phyloP scores from a whole-genome alignment of 257 asterid genomes.

The Linaria vulgaris region DNA sequence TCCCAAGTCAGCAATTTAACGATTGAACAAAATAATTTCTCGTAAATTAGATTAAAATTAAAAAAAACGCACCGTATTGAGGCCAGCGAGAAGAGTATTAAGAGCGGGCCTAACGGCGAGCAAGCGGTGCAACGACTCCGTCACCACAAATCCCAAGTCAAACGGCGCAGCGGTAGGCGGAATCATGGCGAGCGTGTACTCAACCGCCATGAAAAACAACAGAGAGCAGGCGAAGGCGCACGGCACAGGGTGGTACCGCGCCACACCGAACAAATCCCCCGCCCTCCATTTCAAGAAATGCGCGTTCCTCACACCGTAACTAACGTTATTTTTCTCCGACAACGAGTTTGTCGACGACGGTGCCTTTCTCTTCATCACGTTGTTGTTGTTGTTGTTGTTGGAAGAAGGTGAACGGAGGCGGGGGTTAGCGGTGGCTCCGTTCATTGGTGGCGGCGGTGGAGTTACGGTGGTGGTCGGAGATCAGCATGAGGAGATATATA shows the following conservation, averaged over 20 bases:
- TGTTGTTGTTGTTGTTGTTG: conserved; percentile 31
- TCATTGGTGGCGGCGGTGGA: conserved; percentile 36
- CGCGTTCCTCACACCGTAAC: background rate
- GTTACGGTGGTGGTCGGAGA: background rate
- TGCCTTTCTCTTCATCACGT: conserved; percentile 14
- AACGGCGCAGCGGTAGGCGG: conserved; percentile 56
- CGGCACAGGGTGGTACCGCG: conserved; percentile 56
- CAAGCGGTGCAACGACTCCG: conserved; percentile 46
- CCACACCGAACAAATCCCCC: conserved; percentile 35
- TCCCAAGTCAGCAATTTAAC: too few species aligned
- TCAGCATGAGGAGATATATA: conserved; percentile 18
- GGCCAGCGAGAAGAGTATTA: conserved; percentile 62
- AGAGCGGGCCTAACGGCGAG: conserved; percentile 58
- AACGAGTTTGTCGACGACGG: background rate
- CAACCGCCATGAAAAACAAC: conserved; percentile 62
- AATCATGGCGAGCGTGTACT: conserved; percentile 63
- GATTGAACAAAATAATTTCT: too few species aligned
- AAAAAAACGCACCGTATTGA: conserved; percentile 56
- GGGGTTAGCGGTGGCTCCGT: conserved; percentile 35
- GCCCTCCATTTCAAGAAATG: conserved; percentile 57
- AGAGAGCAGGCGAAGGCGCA: conserved; percentile 49
- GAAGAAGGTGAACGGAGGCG: conserved; percentile 37
- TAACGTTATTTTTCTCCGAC: background rate
- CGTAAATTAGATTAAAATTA: too few species aligned
- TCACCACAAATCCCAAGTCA: conserved; percentile 69